Evolutionary conservation across 129 eudicot species (phyloP), one percentile per base, ranked within the genome.

Genomic region (Saposhnikovia divaricata): DNA sequence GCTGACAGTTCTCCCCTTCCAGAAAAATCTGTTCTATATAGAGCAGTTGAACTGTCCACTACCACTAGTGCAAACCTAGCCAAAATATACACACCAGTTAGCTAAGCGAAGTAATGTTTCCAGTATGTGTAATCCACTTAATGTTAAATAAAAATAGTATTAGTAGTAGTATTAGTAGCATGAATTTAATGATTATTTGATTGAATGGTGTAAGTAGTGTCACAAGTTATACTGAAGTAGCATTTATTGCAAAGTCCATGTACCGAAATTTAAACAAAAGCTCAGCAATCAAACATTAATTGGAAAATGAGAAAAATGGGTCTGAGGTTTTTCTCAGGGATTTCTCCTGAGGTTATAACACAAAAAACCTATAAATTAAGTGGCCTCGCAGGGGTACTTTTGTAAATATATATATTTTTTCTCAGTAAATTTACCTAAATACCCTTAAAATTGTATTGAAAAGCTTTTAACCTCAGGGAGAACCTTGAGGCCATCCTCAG

Each of bases 1-100:
- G 98, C 98, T 48, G 98, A 94, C 82, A 94, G 59, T 79, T 94
- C 98, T 72, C 98, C 98, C 78, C 98, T 91, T 47, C 98, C 98
- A 1, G 96, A 94, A 81, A 94, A 94, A 85, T 91, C 93, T 16
- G 98, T 94, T 76, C 98, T 88, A 87, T 94, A 94, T 27, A 94
- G 97, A 9, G 98, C 97, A 74, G 98, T 94, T 47, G 98, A 97
- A 85, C 97, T 94, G 80, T 94, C 98, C 84, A 91, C 96, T 83
- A 91, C 89, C 98, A 94, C 86, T 70, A 94, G 97, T 23, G 97
- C 98, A 83, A 90, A 94, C 86, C 98, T 91, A 46, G 27, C 16
- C 47, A 75, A 23, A 61, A 4, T 65, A 14, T 25, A 47, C 9
- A 44, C 28, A 83, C 43, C 66, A 21, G 39, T 51, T 50, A 39